These are phyloP conservation scores for Pistacia integerrima DNA, from an alignment of 345 rosid species.

Conservation along the genomic window DNA sequence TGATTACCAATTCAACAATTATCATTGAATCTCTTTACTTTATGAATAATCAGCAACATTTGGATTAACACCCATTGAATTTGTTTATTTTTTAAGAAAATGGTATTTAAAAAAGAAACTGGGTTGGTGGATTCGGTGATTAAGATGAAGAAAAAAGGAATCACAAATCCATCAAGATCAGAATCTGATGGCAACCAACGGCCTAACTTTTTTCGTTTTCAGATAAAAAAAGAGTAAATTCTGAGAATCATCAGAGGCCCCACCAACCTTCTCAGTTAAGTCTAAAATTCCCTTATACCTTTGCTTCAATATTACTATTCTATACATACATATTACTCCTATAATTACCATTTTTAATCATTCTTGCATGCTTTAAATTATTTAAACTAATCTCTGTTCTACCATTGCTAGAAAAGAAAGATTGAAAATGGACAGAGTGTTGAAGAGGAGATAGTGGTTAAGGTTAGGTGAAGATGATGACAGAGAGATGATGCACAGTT, in stretches of 20 bases:
- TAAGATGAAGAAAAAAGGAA: background rate
- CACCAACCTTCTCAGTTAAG: background rate
- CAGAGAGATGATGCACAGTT: conserved; percentile 32
- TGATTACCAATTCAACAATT: too few relatives aligned
- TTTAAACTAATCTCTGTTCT: too few relatives aligned
- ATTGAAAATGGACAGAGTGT: background rate
- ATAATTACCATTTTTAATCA: too few relatives aligned
- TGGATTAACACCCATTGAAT: too few relatives aligned
- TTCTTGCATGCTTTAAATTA: too few relatives aligned
- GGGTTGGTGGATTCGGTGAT: background rate
- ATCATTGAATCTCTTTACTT: too few relatives aligned
- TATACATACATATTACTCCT: too few relatives aligned
- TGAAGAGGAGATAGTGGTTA: conserved; percentile 43
- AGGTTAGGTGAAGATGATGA: conserved; percentile 73
- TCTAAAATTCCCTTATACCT: background rate
- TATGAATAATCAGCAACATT: too few relatives aligned
- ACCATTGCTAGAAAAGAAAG: too few relatives aligned
- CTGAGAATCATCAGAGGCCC: background rate
- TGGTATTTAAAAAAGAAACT: too few relatives aligned
- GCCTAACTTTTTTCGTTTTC: background rate
- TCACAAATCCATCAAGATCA: background rate
- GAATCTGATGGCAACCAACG: background rate
- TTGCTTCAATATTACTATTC: too few relatives aligned
- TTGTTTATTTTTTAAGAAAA: too few relatives aligned
- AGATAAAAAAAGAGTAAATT: background rate